Percentiles rank a stretch among this genome's conserved stretches.
These are phyloP conservation scores for Trichosporon sp. DNA, from an alignment of 1,284 basidiomycete genomes.

Conservation along the genomic window DNA sequence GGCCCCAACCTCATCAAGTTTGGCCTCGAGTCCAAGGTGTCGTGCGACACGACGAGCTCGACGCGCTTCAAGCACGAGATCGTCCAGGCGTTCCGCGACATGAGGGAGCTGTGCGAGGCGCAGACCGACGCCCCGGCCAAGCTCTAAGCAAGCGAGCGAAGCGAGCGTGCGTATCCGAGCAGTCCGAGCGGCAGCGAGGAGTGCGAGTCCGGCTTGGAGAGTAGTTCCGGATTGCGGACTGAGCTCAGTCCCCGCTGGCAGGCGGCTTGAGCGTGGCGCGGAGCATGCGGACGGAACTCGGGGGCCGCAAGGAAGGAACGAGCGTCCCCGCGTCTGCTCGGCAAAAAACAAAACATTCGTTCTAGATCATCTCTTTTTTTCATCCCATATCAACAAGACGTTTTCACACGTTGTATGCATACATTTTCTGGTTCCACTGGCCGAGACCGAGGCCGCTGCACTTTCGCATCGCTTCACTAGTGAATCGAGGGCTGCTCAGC, in stretches of 20 bases:
- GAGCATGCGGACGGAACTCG: too few relatives aligned
- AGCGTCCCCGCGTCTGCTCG: background rate
- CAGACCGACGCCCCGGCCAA: slow-evolving; percentile 36
- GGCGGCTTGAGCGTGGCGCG: too few relatives aligned
- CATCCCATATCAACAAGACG: background rate
- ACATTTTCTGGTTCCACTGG: background rate
- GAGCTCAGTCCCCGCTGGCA: too few relatives aligned
- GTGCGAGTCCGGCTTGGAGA: background rate
- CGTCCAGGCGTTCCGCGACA: slow-evolving; percentile 70
- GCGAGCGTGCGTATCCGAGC: too few relatives aligned
- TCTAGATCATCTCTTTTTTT: background rate
- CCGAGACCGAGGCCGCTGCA: too few relatives aligned
- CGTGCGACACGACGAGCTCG: slow-evolving; percentile 72
- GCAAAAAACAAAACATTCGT: background rate
- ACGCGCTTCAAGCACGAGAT: slow-evolving; percentile 69
- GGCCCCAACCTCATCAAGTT: slow-evolving; percentile 83
- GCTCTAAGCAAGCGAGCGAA: slow-evolving; percentile 29
- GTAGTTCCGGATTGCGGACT: too few relatives aligned
- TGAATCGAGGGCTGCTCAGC: too few relatives aligned
- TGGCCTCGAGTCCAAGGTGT: slow-evolving; percentile 88
- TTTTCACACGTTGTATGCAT: slow-evolving; percentile 16
- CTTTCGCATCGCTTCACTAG: too few relatives aligned
- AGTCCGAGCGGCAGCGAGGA: background rate
- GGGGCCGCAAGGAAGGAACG: too few relatives aligned
- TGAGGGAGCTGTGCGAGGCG: slow-evolving; percentile 65